Conservation (phyloP, 768 basidiomycete species). For the Leccinum longicurvipes region DNA sequence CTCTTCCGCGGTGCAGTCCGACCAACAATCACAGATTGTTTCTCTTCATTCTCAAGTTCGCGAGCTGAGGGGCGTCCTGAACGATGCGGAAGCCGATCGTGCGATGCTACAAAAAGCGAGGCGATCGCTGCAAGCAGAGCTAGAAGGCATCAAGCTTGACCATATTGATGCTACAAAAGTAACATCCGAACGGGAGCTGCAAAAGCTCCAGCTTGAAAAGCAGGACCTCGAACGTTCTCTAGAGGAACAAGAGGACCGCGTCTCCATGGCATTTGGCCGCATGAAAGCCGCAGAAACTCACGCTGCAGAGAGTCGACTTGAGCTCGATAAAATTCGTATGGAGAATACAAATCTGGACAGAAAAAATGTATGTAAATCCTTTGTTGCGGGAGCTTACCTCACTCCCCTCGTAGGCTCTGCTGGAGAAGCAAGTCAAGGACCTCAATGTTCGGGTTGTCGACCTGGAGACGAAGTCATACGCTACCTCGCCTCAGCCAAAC, state of each 20-base stretch:
- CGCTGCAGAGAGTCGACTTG: slow-evolving; percentile 71
- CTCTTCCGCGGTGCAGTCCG: slow-evolving; percentile 65
- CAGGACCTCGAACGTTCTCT: slow-evolving; percentile 76
- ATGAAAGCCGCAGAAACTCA: slow-evolving; percentile 80
- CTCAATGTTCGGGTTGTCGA: slow-evolving; percentile 80
- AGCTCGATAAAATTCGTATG: slow-evolving; percentile 71
- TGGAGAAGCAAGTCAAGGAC: slow-evolving; percentile 86
- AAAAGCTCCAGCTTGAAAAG: slow-evolving; percentile 73
- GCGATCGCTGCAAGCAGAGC: slow-evolving; percentile 72
- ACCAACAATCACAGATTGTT: slow-evolving; percentile 83
- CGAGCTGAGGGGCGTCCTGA: slow-evolving; percentile 74
- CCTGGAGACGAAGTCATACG: slow-evolving; percentile 74
- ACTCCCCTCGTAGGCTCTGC: slow-evolving; percentile 51
- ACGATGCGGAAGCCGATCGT: slow-evolving; percentile 83
- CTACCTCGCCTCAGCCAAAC: slow-evolving; percentile 57
- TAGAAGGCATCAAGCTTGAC: slow-evolving; percentile 78
- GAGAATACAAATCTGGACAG: slow-evolving; percentile 81
- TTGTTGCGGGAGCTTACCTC: neutral
- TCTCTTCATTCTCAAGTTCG: slow-evolving; percentile 83
- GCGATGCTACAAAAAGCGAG: slow-evolving; percentile 78
- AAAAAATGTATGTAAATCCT: slow-evolving; percentile 54
- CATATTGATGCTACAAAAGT: slow-evolving; percentile 66
- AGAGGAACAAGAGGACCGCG: slow-evolving; percentile 76
- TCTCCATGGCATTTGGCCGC: slow-evolving; percentile 65
- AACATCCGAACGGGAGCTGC: slow-evolving; percentile 70